Base-by-base conservation (phyloP, 176 grass and related monocot species). In the Saccharum officinarum region DNA sequence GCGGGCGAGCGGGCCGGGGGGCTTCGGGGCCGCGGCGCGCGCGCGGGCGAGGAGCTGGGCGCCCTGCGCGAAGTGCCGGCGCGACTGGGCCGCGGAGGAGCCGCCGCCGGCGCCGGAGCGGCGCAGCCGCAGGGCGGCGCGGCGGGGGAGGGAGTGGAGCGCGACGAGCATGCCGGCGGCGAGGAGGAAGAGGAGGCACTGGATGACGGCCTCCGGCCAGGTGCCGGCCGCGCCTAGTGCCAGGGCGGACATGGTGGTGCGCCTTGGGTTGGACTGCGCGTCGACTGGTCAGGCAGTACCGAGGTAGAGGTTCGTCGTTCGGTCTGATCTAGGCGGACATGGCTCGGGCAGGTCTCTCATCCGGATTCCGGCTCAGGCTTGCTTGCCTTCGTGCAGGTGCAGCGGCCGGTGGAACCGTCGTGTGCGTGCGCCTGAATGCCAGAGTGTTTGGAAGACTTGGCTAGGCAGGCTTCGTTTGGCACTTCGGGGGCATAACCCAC, bases 1-100 rank as follows among this genome's bases (percentile, higher is more conserved):
- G 42, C 88, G 84, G 59, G 74, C 75, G 45, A 83, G 87, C 25
- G 80, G 46, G 64, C 75, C 45, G 1, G 70, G 69, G 36, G 65
- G 59, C 45, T 80, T 82, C 16, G 76, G 54, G 0, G 74, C 45
- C 22, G 86, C 63, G 60, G 79, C 73, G 50, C 87, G 90, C 26
- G 95, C 93, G 42, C 93, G 91, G 62, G 91, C 74, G 26, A 95
- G 93, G 52, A 98, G 87, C 89, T 98, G 91, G 7, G 83, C 91
- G 63, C 91, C 93, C 69, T 83, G 82, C 31, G 92, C 61, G 75
- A 95, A 98, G 91, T 95, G 93, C 23, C 93, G 91, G 55, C 86
- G 75, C 9, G 93, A 92, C 45, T 93, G 83, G 38, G 87, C 46
- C 50, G 87, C 82, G n/a, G 92, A 59, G 38, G 78, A 47, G 62